Percentiles rank a stretch among this genome's conserved stretches.
phyloP scores from a whole-genome alignment of 345 rosid genomes.

The Populus alba region DNA sequence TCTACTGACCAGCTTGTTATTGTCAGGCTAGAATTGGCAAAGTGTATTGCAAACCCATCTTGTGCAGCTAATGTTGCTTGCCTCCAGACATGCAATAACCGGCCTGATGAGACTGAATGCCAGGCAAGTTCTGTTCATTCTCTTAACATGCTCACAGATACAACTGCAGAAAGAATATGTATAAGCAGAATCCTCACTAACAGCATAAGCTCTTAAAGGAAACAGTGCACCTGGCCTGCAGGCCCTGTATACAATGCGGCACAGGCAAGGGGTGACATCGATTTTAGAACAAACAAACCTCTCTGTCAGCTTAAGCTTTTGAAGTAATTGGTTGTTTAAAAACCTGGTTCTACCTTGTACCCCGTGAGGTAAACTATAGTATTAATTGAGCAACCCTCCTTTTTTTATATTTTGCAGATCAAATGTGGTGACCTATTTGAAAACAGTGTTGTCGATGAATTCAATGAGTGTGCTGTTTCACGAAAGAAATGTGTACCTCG shows the following conservation, averaged over 20 bases:
- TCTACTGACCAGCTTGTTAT: conserved; percentile 11
- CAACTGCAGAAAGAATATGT: background rate
- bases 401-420: conserved; percentile 43
- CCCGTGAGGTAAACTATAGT: background rate
- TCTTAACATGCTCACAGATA: background rate
- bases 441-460: conserved; percentile 81
- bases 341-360: background rate
- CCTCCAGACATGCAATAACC: conserved; percentile 91
- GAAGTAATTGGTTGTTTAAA: background rate
- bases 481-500: conserved; percentile 85
- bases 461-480: conserved; percentile 91
- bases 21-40: conserved; percentile 82
- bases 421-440: conserved; percentile 93
- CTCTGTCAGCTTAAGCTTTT: conserved; percentile 2
- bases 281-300: background rate
- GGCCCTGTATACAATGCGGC: background rate
- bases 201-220: background rate
- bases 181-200: background rate
- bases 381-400: background rate
- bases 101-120: conserved; percentile 93
- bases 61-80: conserved; percentile 95
- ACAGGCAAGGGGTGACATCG: background rate
- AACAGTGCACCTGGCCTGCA: background rate
- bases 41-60: conserved; percentile 83
- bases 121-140: conserved; percentile 53